These are phyloP conservation scores for Begonia masoniana DNA, from an alignment of 306 rosid species.

Conservation along the genomic window DNA sequence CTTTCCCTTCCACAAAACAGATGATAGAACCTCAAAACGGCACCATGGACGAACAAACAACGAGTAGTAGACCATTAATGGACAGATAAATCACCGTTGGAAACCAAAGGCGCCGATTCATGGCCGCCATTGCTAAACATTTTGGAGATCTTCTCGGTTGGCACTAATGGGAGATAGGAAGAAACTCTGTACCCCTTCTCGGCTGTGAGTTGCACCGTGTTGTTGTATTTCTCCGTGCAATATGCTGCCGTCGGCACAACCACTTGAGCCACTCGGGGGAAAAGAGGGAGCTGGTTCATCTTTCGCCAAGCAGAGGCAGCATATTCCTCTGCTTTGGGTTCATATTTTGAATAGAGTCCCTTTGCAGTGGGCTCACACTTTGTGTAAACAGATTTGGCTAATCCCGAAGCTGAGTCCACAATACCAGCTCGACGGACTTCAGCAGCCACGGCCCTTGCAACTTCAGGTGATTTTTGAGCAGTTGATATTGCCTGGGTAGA, in stretches of 20 bases:
- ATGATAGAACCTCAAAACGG: too few relatives aligned
- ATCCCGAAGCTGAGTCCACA: slow-evolving; percentile 36
- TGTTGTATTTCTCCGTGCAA: slow-evolving; percentile 33
- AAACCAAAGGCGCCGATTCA: slow-evolving; percentile 15
- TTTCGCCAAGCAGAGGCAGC: slow-evolving; percentile 33
- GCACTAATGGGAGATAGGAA: slow-evolving; percentile 32
- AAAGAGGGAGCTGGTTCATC: slow-evolving; percentile 58
- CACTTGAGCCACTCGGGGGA: slow-evolving; percentile 46
- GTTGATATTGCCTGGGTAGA: slow-evolving; percentile 42
- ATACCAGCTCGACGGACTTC: slow-evolving; percentile 61
- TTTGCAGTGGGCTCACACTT: slow-evolving; percentile 48
- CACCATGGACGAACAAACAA: too few relatives aligned
- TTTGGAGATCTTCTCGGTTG: slow-evolving; percentile 31
- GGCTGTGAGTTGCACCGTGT: slow-evolving; percentile 23
- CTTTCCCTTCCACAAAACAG: too few relatives aligned
- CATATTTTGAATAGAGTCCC: slow-evolving; percentile 27
- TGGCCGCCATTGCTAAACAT: slow-evolving; percentile 16
- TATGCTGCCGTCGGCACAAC: slow-evolving; percentile 35
- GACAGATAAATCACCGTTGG: neutral
- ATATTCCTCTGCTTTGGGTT: slow-evolving; percentile 49
- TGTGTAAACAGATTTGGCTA: slow-evolving; percentile 44
- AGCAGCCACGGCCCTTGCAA: slow-evolving; percentile 29
- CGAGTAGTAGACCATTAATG: too few relatives aligned
- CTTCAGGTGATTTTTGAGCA: slow-evolving; percentile 27
- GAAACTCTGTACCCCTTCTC: slow-evolving; percentile 42